Percentiles rank a stretch among this genome's conserved stretches.
Conservation (phyloP, 371 early-diverging fungal genomes). For the Syncephalastrum contaminatum region DNA sequence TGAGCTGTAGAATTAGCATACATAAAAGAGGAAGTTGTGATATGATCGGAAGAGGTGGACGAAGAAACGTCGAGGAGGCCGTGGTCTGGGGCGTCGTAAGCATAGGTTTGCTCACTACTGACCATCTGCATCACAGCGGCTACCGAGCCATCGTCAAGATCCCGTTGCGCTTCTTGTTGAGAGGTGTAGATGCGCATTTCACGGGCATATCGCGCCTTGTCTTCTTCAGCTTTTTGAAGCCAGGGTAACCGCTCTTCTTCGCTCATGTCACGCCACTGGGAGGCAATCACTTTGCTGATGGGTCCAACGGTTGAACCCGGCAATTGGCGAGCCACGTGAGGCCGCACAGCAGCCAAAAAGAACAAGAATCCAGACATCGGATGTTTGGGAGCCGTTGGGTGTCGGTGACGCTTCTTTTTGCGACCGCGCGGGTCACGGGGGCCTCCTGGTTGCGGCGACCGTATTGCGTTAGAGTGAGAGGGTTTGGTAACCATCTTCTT, state of each 20-base stretch:
- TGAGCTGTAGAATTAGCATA: background rate
- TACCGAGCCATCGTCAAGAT: slow-evolving; percentile 14
- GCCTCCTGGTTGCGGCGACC: slow-evolving; percentile 13
- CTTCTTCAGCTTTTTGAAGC: slow-evolving; percentile 65
- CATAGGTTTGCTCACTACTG: slow-evolving; percentile 2
- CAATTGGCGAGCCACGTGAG: slow-evolving; percentile 53
- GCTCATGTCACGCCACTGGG: slow-evolving; percentile 64
- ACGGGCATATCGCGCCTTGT: slow-evolving; percentile 75
- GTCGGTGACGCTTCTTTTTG: slow-evolving; percentile 67
- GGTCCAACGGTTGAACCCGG: slow-evolving; percentile 73
- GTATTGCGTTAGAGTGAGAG: slow-evolving; percentile 1
- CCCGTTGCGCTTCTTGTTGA: slow-evolving; percentile 17
- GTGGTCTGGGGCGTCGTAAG: too few species aligned
- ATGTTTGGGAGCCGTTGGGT: slow-evolving; percentile 76
- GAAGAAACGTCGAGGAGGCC: too few species aligned
- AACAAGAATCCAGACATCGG: slow-evolving; percentile 80
- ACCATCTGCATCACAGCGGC: slow-evolving; percentile 20
- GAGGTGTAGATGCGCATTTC: slow-evolving; percentile 65
- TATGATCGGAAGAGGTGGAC: too few species aligned
- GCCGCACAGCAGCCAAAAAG: slow-evolving; percentile 63
- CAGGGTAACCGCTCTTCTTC: slow-evolving; percentile 61
- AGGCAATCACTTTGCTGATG: slow-evolving; percentile 69
- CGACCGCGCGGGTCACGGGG: slow-evolving; percentile 52
- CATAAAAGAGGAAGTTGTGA: too few species aligned
- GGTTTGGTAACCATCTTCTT: background rate